A percentile compares a stretch with the other conserved stretches of the same genome.
Evolutionary conservation across 2,329 filamentous ascomycete species (phyloP).

Genomic region (Dryadomyces quercivorus): DNA sequence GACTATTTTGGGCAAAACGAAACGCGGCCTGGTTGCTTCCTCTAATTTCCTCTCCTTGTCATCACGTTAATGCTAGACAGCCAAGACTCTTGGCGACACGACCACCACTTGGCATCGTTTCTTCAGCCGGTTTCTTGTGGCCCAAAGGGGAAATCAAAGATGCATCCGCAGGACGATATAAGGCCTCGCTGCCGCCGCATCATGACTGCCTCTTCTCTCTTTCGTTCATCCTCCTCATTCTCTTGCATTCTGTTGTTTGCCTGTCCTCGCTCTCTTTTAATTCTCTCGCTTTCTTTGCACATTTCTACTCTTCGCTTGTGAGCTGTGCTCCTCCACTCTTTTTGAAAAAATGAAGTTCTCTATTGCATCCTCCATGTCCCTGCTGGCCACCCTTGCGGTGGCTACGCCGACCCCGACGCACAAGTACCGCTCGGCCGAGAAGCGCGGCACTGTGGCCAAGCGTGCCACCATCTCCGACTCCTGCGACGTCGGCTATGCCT

Average conservation of each 20-base stretch:
- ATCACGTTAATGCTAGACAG: background rate
- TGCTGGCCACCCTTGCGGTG: background rate
- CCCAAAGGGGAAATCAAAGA: background rate
- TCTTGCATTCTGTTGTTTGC: background rate
- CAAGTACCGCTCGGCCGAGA: too few species aligned
- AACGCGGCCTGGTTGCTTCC: background rate
- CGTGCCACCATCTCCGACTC: slow-evolving; percentile 8
- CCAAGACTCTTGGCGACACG: background rate
- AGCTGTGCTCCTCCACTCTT: background rate
- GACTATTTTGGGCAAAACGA: slow-evolving; percentile 1
- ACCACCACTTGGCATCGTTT: background rate
- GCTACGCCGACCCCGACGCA: background rate
- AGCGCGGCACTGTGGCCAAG: background rate
- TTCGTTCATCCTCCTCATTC: background rate
- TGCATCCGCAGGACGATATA: background rate
- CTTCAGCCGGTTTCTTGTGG: background rate
- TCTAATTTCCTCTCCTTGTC: background rate
- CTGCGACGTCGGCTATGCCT: slow-evolving; percentile 29
- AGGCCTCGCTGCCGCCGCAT: background rate
- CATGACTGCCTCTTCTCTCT: too few species aligned
- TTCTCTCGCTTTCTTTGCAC: background rate
- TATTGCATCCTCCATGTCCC: background rate
- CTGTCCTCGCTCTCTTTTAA: too few species aligned
- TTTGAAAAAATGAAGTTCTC: background rate
- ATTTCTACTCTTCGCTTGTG: background rate